Evolutionary conservation across 2,329 filamentous ascomycete species (phyloP).

Genomic region (Aspergillus texensis): DNA sequence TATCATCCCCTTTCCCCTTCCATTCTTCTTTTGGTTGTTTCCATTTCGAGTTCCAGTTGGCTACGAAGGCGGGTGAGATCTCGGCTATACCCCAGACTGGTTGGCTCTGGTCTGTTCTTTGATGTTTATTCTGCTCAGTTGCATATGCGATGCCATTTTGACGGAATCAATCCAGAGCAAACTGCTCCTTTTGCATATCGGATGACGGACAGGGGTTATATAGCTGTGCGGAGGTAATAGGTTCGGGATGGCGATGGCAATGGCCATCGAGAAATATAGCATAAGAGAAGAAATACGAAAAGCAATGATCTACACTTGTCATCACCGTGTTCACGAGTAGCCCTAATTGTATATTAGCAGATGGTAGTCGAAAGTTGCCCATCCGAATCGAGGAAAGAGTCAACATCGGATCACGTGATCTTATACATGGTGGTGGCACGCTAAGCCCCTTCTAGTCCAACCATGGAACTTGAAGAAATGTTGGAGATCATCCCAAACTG

Average conservation of each 20-base stretch:
- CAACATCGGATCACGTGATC: background rate
- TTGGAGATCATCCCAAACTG: slow-evolving; percentile 6
- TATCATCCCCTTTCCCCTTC: slow-evolving; percentile 34
- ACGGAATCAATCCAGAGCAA: slow-evolving; percentile 24
- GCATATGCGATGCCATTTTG: slow-evolving; percentile 31
- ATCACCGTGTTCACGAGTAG: background rate
- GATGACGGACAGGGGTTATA: slow-evolving; percentile 19
- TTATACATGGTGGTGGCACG: background rate
- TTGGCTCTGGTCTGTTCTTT: slow-evolving; percentile 27
- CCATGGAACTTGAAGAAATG: slow-evolving; percentile 13
- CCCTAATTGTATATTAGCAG: background rate
- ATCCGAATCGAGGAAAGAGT: slow-evolving; percentile 1
- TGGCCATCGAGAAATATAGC: slow-evolving; percentile 15
- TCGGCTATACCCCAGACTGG: slow-evolving; percentile 28
- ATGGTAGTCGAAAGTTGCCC: background rate
- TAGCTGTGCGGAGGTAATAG: slow-evolving; percentile 19
- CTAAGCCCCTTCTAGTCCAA: background rate
- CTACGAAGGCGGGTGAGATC: slow-evolving; percentile 22
- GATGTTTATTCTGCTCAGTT: slow-evolving; percentile 24
- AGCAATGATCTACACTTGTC: slow-evolving; percentile 3
- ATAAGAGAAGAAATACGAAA: slow-evolving; percentile 17
- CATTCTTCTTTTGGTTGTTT: slow-evolving; percentile 23
- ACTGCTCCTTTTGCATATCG: slow-evolving; percentile 20
- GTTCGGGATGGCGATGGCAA: slow-evolving; percentile 15
- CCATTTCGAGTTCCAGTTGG: slow-evolving; percentile 24